Evolutionary conservation across 805 yeast genomes (phyloP), one percentile per base, ranked within the genome.

Genomic region (Alloascoidea hylecoeti): DNA sequence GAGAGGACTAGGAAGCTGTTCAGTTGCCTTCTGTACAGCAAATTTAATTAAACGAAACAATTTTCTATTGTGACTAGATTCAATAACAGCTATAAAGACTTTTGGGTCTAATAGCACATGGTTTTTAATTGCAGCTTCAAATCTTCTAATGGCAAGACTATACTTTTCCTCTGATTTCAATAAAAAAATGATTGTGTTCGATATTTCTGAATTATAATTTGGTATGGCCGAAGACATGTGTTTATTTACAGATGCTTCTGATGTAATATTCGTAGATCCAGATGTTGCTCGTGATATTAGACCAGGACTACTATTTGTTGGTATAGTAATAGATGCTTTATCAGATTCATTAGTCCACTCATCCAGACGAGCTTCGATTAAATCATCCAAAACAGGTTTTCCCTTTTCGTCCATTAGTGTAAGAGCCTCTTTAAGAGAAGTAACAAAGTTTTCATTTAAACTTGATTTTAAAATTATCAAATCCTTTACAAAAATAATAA

Each of bases 41-140:
- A 34, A 36, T 3, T 15, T 35, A 3, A 48, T n/a, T 2, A 38
- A 15, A 14, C 32, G 34, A 9, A 16, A 18, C n/a, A 36, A 19
- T 32, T 37, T 30, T 9, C 14, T 36, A 27, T 30, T 15, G 15
- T 33, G 38, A 6, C 47, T 45, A 3, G 39, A 38, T 15, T 48
- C 52, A 16, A 50, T 23, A 2, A 47, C 33, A 9, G 47, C 40
- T 5, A 42, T 16, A 17, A 46, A 18, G 2, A 51, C 46, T 19
- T 44, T 46, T 3, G 49, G 44, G 28, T 41, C 35, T 15, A 50
- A 35, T 4, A 34, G 28, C 6, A 34, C 41, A 4, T 41, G 35
- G 2, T 37, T 34, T 16, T 36, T 15, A 4, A 47, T 15, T 1
- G 50, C 41, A 14, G 33, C 44, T 18, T 42, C 42, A 14, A 47